A percentile compares a stretch with the other conserved stretches of the same genome.
phyloP scores from a whole-genome alignment of 2,329 filamentous ascomycete species.

The Botrytis fabae region DNA sequence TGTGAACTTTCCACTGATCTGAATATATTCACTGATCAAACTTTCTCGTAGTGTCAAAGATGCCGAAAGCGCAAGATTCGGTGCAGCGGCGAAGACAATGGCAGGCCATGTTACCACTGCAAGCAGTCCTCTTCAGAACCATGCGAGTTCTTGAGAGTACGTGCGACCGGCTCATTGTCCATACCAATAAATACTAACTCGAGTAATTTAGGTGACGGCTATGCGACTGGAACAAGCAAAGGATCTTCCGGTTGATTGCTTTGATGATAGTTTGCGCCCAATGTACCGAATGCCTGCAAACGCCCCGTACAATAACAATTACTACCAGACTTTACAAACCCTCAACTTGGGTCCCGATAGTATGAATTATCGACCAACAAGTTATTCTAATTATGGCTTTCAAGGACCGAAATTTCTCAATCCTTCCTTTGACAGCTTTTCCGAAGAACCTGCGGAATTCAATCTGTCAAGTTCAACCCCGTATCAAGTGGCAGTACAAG shows the following conservation, averaged over 20 bases:
- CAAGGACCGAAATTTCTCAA: neutral
- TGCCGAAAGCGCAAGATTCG: slow-evolving; percentile 94
- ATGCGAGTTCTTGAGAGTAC: slow-evolving; percentile 81
- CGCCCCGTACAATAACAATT: neutral
- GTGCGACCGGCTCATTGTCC: slow-evolving; percentile 26
- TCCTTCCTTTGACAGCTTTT: neutral
- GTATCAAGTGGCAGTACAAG: slow-evolving; percentile 6
- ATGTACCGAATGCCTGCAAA: neutral
- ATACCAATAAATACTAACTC: slow-evolving; percentile 23
- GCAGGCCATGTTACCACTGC: slow-evolving; percentile 79
- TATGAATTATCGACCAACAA: neutral
- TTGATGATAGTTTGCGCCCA: slow-evolving; percentile 12
- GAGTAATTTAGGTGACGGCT: slow-evolving; percentile 34
- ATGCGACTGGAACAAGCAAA: slow-evolving; percentile 10
- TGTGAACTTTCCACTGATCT: neutral
- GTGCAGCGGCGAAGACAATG: slow-evolving; percentile 84
- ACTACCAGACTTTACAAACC: slow-evolving; percentile 9
- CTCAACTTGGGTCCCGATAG: neutral
- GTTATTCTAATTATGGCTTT: slow-evolving; percentile 4
- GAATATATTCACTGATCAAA: slow-evolving; percentile 10
- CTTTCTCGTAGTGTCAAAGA: slow-evolving; percentile 67
- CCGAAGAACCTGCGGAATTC: slow-evolving; percentile 17
- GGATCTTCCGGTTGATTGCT: slow-evolving; percentile 10
- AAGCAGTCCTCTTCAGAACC: slow-evolving; percentile 67
- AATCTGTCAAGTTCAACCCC: neutral